phyloP scores from a whole-genome alignment of 345 rosid genomes.

The Limnanthes douglasii region DNA sequence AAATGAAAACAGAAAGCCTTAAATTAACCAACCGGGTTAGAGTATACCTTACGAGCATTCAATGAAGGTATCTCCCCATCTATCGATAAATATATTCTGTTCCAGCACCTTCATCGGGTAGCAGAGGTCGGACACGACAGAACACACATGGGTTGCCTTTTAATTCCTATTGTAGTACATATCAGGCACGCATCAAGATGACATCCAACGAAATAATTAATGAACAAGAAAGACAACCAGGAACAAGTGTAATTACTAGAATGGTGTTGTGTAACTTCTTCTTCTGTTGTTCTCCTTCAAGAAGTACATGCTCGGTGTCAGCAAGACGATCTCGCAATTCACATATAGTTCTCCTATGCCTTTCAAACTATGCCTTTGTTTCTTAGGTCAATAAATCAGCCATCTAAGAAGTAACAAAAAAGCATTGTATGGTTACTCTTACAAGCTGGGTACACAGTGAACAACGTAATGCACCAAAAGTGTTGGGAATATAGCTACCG shows the following conservation, averaged over 20 bases:
- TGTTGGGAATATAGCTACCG: neutral
- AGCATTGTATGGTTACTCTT: neutral
- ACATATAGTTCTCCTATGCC: conserved; percentile 42
- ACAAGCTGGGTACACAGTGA: neutral
- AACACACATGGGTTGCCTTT: conserved; percentile 96
- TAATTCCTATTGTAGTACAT: conserved; percentile 44
- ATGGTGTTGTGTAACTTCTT: conserved; percentile 94
- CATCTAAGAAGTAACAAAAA: no score
- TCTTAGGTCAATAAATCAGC: conserved; percentile 67
- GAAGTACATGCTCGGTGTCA: conserved; percentile 69
- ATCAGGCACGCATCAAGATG: conserved; percentile 2
- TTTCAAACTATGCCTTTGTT: conserved; percentile 58
- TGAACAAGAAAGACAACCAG: neutral
- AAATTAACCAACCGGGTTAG: no score
- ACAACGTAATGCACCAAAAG: neutral
- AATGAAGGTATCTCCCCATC: no score
- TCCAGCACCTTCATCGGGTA: conserved; percentile 49
- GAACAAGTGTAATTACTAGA: conserved; percentile 30
- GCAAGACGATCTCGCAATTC: conserved; percentile 50
- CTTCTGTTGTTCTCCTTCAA: conserved; percentile 87
- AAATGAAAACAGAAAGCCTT: no score
- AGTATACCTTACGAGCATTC: no score
- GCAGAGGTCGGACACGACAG: conserved; percentile 86
- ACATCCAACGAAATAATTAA: neutral
- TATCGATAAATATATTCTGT: no score